These are phyloP conservation scores for Dendrobium officinale DNA, from an alignment of 106 monocot species.

Conservation along the genomic window DNA sequence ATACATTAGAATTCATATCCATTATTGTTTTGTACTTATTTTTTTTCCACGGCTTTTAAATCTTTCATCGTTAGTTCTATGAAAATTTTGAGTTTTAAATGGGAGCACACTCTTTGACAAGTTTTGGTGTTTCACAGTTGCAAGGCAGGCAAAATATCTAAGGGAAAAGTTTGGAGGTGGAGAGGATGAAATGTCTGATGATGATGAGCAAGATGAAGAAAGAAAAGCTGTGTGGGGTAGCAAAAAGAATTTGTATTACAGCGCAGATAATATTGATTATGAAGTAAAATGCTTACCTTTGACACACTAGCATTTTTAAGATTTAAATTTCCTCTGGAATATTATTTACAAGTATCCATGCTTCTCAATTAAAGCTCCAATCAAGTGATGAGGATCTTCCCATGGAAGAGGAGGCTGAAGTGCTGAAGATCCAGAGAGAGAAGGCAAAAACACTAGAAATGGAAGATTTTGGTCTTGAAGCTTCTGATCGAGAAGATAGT, in stretches of 20 bases:
- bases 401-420: constrained; percentile 69
- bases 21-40: neutral
- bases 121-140: constrained; percentile 27
- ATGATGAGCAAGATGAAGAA: constrained; percentile 41
- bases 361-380: constrained; percentile 34
- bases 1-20: neutral
- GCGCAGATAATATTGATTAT: constrained; percentile 60
- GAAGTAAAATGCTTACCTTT: constrained; percentile 29
- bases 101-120: neutral
- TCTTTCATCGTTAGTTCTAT: neutral
- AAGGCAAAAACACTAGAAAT: constrained; percentile 51
- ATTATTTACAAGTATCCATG: neutral
- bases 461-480: constrained; percentile 74
- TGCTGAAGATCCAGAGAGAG: constrained; percentile 55
- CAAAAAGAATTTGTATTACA: constrained; percentile 52
- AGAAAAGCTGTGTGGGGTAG: constrained; percentile 52
- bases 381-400: constrained; percentile 82
- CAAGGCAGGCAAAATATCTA: constrained; percentile 60
- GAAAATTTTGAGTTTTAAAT: neutral
- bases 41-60: neutral
- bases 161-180: constrained; percentile 51
- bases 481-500: constrained; percentile 31
- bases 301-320: neutral
- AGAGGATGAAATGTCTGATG: constrained; percentile 50
- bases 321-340: neutral